These are phyloP conservation scores for Oidiodendron maius DNA, from an alignment of 495 filamentous ascomycete species.

Conservation along the genomic window DNA sequence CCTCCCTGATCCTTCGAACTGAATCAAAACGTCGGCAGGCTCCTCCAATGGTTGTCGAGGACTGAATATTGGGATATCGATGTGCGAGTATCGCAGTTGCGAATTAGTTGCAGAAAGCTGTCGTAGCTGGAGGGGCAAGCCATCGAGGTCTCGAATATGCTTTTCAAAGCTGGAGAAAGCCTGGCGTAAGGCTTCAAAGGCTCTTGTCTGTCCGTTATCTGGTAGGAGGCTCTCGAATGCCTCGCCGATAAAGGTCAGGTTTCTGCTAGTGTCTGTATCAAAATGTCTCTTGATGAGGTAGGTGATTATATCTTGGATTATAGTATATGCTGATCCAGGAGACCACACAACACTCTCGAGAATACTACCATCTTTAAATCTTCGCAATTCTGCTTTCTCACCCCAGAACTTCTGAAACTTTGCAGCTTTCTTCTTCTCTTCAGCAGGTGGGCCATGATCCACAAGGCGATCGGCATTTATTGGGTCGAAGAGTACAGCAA, in stretches of 20 bases:
- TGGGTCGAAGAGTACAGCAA: slow-evolving; percentile 68
- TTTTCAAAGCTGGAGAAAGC: slow-evolving; percentile 67
- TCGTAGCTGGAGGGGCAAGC: slow-evolving; percentile 72
- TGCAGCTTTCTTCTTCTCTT: slow-evolving; percentile 64
- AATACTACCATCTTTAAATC: slow-evolving; percentile 69
- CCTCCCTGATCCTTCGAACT: slow-evolving; percentile 87
- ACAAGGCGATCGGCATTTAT: slow-evolving; percentile 64
- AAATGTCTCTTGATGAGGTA: slow-evolving; percentile 68
- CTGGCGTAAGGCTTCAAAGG: slow-evolving; percentile 46
- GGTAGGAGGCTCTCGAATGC: slow-evolving; percentile 33
- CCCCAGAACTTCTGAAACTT: slow-evolving; percentile 73
- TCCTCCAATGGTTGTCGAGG: slow-evolving; percentile 27
- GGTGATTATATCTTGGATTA: slow-evolving; percentile 73
- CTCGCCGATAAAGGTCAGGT: slow-evolving; percentile 55
- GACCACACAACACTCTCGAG: slow-evolving; percentile 81
- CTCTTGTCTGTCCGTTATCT: slow-evolving; percentile 24
- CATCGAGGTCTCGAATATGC: slow-evolving; percentile 67
- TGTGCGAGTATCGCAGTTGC: slow-evolving; percentile 66
- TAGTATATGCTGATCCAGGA: slow-evolving; percentile 49
- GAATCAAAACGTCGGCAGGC: slow-evolving; percentile 66
- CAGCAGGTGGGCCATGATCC: slow-evolving; percentile 80
- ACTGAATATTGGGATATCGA: slow-evolving; percentile 38
- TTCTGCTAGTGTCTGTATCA: slow-evolving; percentile 38
- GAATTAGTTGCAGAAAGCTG: slow-evolving; percentile 68
- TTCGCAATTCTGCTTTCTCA: slow-evolving; percentile 64